Base-by-base conservation (phyloP, 225 moss, liverwort and hornwort species). In the Rhytidiadelphus loreus region DNA sequence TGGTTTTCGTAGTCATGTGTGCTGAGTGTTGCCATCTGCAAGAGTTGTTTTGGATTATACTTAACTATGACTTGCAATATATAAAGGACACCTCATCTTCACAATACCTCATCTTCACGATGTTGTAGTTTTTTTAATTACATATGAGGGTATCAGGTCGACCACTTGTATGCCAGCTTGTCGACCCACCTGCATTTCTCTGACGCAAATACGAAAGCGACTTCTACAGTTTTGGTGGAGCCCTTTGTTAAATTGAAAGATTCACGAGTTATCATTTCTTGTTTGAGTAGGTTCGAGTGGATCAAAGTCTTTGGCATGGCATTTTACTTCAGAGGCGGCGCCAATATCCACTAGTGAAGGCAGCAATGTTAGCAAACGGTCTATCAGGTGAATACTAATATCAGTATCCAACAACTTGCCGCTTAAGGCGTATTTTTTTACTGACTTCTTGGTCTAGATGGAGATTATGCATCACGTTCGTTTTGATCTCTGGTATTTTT, bases 221-320 rank as follows among this genome's bases (percentile, higher is more conserved):
- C 80, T 80, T 83, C 57, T 64, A 37, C 53, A 78, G 30, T 90
- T 72, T 44, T 81, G 41, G 16, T 88, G 64, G 44, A 83, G 57
- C 48, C 66, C 76, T 68, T 35, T 60, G 55, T 82, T 39, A 35
- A 80, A 72, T 85, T 33, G 46, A 81, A 86, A 69, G 63, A 77
- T 79, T 89, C 12, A 89, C 66, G 33, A 52, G 37, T 64, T 77
- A 46, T 43, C 60, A 50, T 82, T 58, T 58, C 53, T 86, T 90
- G 19, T 39, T 89, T 81, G 87, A 48, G 80, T 87, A 98, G 97
- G 97, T 72, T 93, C 95, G 69, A 92, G 95, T 75, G 92, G 97
- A 84, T 97, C 98, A 60, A 92, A 96, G 87, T 93, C 93, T 87
- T 87, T 98, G 89, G 98, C 97, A 70, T 98, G 98, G 98, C 98